Percentiles rank a stretch among this genome's conserved stretches.
phyloP scores from a whole-genome alignment of 768 basidiomycete genomes.

The Collybia mongolica region DNA sequence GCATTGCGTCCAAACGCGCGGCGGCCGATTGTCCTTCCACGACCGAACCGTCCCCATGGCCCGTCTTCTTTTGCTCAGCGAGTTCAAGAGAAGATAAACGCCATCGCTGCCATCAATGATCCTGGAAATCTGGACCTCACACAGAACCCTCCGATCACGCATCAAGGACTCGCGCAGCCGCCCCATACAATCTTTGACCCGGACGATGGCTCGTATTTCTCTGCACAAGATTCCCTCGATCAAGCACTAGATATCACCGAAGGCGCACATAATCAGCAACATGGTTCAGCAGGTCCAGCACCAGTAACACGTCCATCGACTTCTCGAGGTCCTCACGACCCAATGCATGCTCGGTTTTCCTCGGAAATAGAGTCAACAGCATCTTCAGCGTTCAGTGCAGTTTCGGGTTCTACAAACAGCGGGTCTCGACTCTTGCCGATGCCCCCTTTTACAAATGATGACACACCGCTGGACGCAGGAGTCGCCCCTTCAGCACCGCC shows the following conservation, averaged over 20 bases:
- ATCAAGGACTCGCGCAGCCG: not conserved
- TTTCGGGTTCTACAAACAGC: not conserved
- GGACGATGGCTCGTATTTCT: not conserved
- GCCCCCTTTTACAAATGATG: conserved; percentile 6
- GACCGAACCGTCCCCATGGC: conserved; percentile 5
- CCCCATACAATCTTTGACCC: not conserved
- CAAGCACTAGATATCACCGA: not conserved
- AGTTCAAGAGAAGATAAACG: conserved; percentile 39
- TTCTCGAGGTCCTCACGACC: not conserved
- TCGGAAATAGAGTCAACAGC: not conserved
- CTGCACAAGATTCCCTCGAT: not conserved
- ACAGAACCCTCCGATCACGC: not conserved
- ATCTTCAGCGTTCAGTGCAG: conserved; percentile 1
- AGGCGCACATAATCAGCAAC: not conserved
- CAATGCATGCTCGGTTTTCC: not conserved
- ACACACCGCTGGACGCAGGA: not conserved
- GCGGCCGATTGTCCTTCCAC: not conserved
- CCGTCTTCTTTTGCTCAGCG: conserved; percentile 42
- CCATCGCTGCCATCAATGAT: conserved; percentile 6
- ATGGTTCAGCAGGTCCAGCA: not conserved
- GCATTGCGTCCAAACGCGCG: conserved; percentile 6
- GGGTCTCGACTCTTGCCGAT: conserved; percentile 16
- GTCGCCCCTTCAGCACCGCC: not conserved
- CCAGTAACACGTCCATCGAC: not conserved
- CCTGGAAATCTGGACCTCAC: not conserved